Evolutionary conservation across 768 basidiomycete genomes (phyloP).

Genomic region (Podaxis sp.): DNA sequence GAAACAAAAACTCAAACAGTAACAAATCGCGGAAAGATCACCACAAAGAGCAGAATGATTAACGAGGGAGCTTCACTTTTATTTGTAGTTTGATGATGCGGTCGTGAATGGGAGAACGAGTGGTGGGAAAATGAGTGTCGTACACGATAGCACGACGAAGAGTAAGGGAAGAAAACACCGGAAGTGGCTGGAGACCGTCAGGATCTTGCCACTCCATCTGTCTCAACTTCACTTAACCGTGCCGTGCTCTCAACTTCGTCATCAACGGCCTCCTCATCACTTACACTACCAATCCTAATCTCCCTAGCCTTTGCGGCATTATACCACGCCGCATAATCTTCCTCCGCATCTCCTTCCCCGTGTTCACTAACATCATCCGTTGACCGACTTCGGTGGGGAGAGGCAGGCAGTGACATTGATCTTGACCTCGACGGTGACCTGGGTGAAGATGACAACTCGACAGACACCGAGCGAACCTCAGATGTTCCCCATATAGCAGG

Average conservation of each 20-base stretch:
- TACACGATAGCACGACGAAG: background rate
- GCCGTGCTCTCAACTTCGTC: background rate
- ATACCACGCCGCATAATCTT: background rate
- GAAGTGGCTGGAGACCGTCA: background rate
- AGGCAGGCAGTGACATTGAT: background rate
- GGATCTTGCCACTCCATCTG: background rate
- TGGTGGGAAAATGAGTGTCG: background rate
- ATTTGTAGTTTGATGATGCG: background rate
- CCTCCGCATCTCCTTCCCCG: background rate
- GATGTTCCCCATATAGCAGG: conserved; percentile 3
- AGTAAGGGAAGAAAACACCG: background rate
- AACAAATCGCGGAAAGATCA: background rate
- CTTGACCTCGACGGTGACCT: background rate
- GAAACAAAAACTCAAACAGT: background rate
- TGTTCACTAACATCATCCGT: background rate
- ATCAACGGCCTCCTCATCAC: background rate
- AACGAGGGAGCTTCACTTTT: background rate
- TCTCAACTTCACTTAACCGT: background rate
- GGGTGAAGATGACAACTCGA: background rate
- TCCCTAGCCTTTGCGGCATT: background rate
- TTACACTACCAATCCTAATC: background rate
- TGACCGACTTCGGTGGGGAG: background rate
- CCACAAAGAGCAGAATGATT: background rate
- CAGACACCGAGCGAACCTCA: background rate
- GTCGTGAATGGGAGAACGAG: background rate